Conservation (phyloP, 2,329 filamentous ascomycete species). For the Colletotrichum paranaense region DNA sequence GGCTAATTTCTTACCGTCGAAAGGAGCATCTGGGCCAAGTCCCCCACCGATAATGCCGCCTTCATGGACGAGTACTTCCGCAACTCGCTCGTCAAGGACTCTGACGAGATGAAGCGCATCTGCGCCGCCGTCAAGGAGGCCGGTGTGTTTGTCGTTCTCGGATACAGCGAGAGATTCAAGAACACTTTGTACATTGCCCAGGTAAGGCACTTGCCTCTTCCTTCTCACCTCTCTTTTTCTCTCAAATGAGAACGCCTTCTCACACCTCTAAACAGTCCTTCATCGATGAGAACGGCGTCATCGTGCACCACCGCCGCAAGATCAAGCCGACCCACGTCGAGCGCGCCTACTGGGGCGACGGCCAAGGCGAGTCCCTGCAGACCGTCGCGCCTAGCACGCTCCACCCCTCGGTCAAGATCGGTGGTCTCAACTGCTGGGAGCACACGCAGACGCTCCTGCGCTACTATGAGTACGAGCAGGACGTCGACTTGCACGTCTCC, state of each 20-base stretch:
- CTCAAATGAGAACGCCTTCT: fast-evolving
- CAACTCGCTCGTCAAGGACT: conserved; percentile 53
- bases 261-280: conserved; percentile 49
- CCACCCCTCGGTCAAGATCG: conserved; percentile 58
- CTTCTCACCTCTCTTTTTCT: background rate
- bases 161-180: conserved; percentile 60
- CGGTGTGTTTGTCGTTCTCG: conserved; percentile 57
- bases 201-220: background rate
- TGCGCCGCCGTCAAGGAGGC: conserved; percentile 57
- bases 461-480: conserved; percentile 41
- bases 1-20: conserved; percentile 3
- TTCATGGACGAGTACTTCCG: conserved; percentile 57
- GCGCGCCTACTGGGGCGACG: conserved; percentile 64
- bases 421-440: conserved; percentile 68
- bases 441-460: conserved; percentile 46
- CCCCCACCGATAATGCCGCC: conserved; percentile 45
- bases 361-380: conserved; percentile 65
- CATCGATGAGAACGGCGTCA: conserved; percentile 59
- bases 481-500: conserved; percentile 44
- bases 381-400: conserved; percentile 58
- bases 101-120: conserved; percentile 55
- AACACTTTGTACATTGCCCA: conserved; percentile 60
- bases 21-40: conserved; percentile 45
- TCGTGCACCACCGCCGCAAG: conserved; percentile 60
- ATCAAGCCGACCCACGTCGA: conserved; percentile 64